Base-by-base conservation (phyloP, 2,329 filamentous ascomycete species). In the Lasiodiplodia citricola region DNA sequence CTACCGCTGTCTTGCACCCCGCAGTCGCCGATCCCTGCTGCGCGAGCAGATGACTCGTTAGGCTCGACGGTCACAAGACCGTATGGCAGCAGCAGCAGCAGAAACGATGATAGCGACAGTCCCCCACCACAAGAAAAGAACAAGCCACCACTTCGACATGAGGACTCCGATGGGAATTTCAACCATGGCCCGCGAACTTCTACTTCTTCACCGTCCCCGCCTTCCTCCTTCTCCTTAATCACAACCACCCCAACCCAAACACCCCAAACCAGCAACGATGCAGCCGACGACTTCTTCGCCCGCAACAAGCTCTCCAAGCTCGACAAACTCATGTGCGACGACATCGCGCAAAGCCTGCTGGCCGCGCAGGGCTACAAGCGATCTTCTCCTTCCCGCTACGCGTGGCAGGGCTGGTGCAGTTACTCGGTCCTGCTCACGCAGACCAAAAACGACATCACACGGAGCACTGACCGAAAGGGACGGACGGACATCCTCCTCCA, bases 371-470 rank as follows among this genome's bases (percentile, higher is more conserved):
- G 51, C 38, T 31, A 51, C 31, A 18, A n/a, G 16, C 41, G 41
- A 5, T 6, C 16, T 28, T 28, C 23, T 6, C 47, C 65, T 16
- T 11, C 28, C 13, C 35, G 41, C 7, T 55, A 62, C 56, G n/a
- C 58, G 11, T 52, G 60, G 35, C 70, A 71, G 54, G 70, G 70
- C n/a, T 68, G 65, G 31, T 71, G 70, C 62, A 71, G 70, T 55
- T 71, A 71, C 38, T 69, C 68, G 5, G 66, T 71, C 16, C 38
- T 69, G 28, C 18, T 67, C 2, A 41, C 54, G 35, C 56, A 41
- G 51, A 6, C 31, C 28, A 5, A 28, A 28, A 28, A 28, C 28
- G 28, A 28, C 28, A 28, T 2, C 13, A 41, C 2, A 16, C 25
- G 25, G 25, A 41, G 13, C 38, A 41, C 5, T 11, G 2, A 16